Evolutionary conservation across 2,329 filamentous ascomycete species (phyloP).

Genomic region (Curvularia lunata): DNA sequence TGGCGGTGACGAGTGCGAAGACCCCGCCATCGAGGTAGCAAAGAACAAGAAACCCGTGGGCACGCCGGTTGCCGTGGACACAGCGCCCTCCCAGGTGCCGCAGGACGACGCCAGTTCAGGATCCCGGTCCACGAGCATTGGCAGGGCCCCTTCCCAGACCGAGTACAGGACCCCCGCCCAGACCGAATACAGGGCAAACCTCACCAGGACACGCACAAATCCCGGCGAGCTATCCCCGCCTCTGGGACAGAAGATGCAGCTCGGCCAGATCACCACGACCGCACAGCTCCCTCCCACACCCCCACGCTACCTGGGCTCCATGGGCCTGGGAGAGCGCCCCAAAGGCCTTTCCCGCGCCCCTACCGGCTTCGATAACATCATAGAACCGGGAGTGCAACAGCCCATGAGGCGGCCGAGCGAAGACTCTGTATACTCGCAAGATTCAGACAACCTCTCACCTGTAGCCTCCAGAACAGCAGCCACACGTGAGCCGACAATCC

Average conservation of each 20-base stretch:
- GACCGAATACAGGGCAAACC: conserved; percentile 37
- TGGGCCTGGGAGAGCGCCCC: conserved; percentile 46
- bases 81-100: conserved; percentile 25
- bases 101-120: conserved; percentile 43
- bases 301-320: conserved; percentile 39
- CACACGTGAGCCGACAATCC: conserved; percentile 39
- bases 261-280: conserved; percentile 46
- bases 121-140: conserved; percentile 35
- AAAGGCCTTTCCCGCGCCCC: conserved; percentile 39
- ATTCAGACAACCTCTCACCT: conserved; percentile 39
- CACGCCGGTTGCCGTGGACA: conserved; percentile 20
- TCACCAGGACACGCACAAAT: conserved; percentile 44
- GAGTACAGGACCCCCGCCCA: conserved; percentile 38
- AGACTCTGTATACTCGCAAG: conserved; percentile 42
- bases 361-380: conserved; percentile 41
- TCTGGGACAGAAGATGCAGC: conserved; percentile 45
- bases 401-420: conserved; percentile 32
- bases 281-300: conserved; percentile 36
- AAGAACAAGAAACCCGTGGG: conserved; percentile 56
- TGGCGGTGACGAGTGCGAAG: conserved; percentile 84
- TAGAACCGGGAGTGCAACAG: conserved; percentile 16
- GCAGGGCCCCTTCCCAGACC: conserved; percentile 35
- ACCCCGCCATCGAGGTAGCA: conserved; percentile 74
- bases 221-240: conserved; percentile 47
- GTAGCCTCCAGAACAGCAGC: conserved; percentile 31